Evolutionary conservation across 2,329 filamentous ascomycete species (phyloP), one percentile per base, ranked within the genome.

Genomic region (Furcasterigmium sp.): DNA sequence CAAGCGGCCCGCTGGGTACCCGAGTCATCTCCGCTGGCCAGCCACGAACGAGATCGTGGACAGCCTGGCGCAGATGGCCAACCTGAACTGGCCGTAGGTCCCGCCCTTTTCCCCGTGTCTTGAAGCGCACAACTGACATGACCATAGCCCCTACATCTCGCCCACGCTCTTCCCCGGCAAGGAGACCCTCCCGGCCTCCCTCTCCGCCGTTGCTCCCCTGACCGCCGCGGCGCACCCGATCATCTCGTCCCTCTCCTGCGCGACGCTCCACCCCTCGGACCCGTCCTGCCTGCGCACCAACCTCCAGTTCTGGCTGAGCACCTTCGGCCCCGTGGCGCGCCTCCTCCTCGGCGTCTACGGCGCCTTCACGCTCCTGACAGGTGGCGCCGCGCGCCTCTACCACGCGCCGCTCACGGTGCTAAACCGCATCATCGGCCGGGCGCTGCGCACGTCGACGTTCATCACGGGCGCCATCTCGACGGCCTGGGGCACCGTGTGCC

Each of bases 201-300:
- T 95, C n/a, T 60, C 73, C 18, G 68, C 76, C 11, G 83, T 96
- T 44, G 75, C 84, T 0, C 87, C 90, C 1, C 80, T 97, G 43
- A 89, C 88, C 2, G 83, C 85, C 2, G 79, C 85, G 21, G 91
- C 91, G 0, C 91, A 97, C 57, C 91, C 91, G 2, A 81, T 89
- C 34, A 91, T 95, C 60, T 83, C 79, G 9, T 85, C 83, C 20
- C 79, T 96, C 17, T 91, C 89, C 35, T 98, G 93, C 65, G 91
- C 91, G 1, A 76, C 91, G 2, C 79, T 97, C 3, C 91, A 98
- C 60, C 91, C 91, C 0, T 74, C 79, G 15, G 87, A 95, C 55
- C 91, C 91, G 1, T 95, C 87, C 15, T 98, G 91, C 63, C 76
- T 85, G 29, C 86, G 87, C 23, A 94, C 88, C 3, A 94, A 91